phyloP scores from a whole-genome alignment of 78 protist species.

The Chrysochromulina parva region DNA sequence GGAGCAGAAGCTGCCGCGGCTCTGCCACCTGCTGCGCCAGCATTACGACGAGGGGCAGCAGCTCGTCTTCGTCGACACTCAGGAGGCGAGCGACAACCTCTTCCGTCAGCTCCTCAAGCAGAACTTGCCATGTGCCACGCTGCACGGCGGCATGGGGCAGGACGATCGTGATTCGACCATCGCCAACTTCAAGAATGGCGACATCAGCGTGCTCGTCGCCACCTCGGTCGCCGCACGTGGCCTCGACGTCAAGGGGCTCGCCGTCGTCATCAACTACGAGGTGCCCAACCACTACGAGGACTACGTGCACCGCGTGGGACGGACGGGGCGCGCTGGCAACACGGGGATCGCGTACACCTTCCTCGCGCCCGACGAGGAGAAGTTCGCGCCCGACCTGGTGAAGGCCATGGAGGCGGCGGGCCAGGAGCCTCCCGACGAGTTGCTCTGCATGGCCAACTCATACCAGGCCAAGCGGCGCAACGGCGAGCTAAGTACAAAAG shows the following conservation, averaged over 20 bases:
- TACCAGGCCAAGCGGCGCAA: neutral
- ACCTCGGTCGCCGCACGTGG: slow-evolving; percentile 98
- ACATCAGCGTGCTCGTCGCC: slow-evolving; percentile 76
- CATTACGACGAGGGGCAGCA: slow-evolving; percentile 43
- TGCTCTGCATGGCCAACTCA: neutral
- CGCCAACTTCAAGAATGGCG: slow-evolving; percentile 78
- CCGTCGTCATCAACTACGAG: slow-evolving; percentile 72
- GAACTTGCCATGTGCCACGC: slow-evolving; percentile 31
- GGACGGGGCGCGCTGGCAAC: slow-evolving; percentile 96
- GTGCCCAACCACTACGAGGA: slow-evolving; percentile 93
- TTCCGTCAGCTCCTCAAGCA: slow-evolving; percentile 50
- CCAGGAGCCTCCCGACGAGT: slow-evolving; percentile 17
- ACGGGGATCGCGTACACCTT: slow-evolving; percentile 92
- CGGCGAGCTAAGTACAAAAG: neutral
- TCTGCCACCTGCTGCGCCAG: slow-evolving; percentile 40
- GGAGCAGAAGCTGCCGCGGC: slow-evolving; percentile 29
- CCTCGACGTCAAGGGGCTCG: slow-evolving; percentile 89
- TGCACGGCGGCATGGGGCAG: slow-evolving; percentile 95
- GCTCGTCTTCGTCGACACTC: slow-evolving; percentile 89
- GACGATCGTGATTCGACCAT: slow-evolving; percentile 89
- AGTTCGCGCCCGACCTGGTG: slow-evolving; percentile 34
- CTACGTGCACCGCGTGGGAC: slow-evolving; percentile 96
- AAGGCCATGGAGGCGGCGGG: slow-evolving; percentile 30
- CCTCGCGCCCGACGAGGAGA: slow-evolving; percentile 74
- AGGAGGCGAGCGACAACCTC: slow-evolving; percentile 82